Evolutionary conservation across 768 basidiomycete species (phyloP), one percentile per base, ranked within the genome.

Genomic region (Tephrocybe sp.): DNA sequence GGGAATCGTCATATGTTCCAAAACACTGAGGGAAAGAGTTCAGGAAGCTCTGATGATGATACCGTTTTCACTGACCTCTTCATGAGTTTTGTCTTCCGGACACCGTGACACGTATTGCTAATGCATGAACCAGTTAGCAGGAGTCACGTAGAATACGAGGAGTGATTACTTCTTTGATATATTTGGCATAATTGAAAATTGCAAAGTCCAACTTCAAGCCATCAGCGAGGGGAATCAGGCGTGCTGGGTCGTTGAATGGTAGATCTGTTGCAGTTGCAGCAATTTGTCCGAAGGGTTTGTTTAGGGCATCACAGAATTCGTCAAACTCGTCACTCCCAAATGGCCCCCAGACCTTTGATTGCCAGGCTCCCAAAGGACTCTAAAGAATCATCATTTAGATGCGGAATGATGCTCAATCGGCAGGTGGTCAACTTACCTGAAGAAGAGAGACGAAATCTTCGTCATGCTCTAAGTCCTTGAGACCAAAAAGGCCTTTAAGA

Each of bases 331-430:
- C 76, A 58, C 78, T 85, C 5, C 75, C 78, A 40, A 87, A 79
- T 0, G 88, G 86, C 63, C 95, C 88, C 94, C 94, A 97, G 61
- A 85, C 86, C 65, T 86, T 87, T 0, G 72, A 75, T 69, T 97
- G 94, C 89, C 92, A 95, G 5, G 65, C 68, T 1, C 77, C 79
- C 22, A 93, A 71, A 3, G 89, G 86, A 36, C 56, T 61, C 79
- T 90, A 49, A 12, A 13, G 21, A 21, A 22, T 34, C 33, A 34
- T 34, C 61, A 38, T 7, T 37, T 9, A 27, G 38, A n/a, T n/a
- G n/a, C n/a, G n/a, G n/a, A n/a, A n/a, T n/a, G n/a, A n/a, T n/a
- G n/a, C n/a, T n/a, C n/a, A n/a, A n/a, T n/a, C 18, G 5, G 25
- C 12, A 34, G 15, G n/a, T n/a, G 23, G 38, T 25, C 3, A 10